Conservation (phyloP, 805 yeast genomes). For the Metschnikowia picachoensis region DNA sequence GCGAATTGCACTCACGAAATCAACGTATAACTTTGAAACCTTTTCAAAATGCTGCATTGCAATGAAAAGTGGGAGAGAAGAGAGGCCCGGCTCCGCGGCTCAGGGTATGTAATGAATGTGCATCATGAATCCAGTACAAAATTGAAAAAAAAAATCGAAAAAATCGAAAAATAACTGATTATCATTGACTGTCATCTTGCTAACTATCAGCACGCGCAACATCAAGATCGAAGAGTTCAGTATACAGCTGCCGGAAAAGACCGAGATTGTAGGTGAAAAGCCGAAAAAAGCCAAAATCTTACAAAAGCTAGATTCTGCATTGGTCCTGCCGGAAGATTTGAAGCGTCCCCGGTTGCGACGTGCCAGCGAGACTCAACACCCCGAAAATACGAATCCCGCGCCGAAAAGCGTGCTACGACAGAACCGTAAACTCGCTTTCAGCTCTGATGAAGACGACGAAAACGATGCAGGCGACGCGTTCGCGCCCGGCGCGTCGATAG, state of each 20-base stretch:
- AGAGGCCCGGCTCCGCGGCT: conserved; percentile 37
- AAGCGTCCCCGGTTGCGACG: conserved; percentile 17
- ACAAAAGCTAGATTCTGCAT: conserved; percentile 23
- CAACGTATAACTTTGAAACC: too few relatives aligned
- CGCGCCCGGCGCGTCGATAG: too few relatives aligned
- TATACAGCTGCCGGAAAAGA: conserved; percentile 13
- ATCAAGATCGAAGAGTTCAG: conserved; percentile 18
- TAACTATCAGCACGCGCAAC: conserved; percentile 19
- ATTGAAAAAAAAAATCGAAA: conserved; percentile 3
- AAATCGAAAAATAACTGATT: not conserved
- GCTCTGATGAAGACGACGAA: conserved; percentile 17
- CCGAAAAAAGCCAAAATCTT: conserved; percentile 1
- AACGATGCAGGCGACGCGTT: conserved; percentile 2
- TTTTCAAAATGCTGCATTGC: conserved; percentile 2
- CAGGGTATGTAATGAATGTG: conserved; percentile 32
- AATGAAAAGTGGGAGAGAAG: conserved; percentile 18
- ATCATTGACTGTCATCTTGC: not conserved
- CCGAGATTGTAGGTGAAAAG: not conserved
- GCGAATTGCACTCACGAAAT: too few relatives aligned
- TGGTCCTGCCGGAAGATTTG: conserved; percentile 21
- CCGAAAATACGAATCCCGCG: too few relatives aligned
- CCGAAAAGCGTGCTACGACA: not conserved
- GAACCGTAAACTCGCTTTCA: conserved; percentile 9
- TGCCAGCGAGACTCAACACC: not conserved
- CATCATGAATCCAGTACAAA: not conserved